phyloP scores from a whole-genome alignment of 805 yeast species.

The Henningerozyma blattae region DNA sequence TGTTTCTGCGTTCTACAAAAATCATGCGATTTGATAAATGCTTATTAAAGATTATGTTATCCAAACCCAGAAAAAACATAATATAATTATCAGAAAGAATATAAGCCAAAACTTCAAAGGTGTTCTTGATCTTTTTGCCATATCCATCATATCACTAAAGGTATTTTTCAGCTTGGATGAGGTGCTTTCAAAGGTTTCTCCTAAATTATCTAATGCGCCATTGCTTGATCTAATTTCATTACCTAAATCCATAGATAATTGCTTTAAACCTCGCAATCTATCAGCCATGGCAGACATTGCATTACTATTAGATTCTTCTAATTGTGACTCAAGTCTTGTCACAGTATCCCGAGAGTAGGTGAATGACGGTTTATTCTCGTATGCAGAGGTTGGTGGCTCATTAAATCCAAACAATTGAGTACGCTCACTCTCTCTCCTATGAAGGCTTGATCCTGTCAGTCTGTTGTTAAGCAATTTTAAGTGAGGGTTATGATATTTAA shows the following conservation, averaged over 20 bases:
- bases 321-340: conserved; percentile 54
- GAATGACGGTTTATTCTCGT: conserved; percentile 22
- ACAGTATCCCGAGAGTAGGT: conserved; percentile 41
- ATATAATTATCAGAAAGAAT: conserved; percentile 34
- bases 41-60: conserved; percentile 16
- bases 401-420: conserved; percentile 20
- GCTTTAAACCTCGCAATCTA: conserved; percentile 43
- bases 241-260: conserved; percentile 46
- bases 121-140: conserved; percentile 56
- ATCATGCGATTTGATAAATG: too few species aligned
- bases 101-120: conserved; percentile 50
- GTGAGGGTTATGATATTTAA: too few species aligned
- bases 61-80: conserved; percentile 43
- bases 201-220: conserved; percentile 31
- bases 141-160: conserved; percentile 42
- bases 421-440: conserved; percentile 21
- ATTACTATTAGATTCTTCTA: conserved; percentile 51
- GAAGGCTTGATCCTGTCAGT: conserved; percentile 4
- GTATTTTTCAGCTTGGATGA: conserved; percentile 38
- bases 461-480: too few species aligned
- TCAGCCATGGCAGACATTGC: conserved; percentile 36
- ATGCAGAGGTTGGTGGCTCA: conserved; percentile 28
- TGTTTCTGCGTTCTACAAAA: too few species aligned
- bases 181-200: conserved; percentile 35
- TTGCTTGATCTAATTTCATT: conserved; percentile 48